These are phyloP conservation scores for Ampelomyces quisqualis DNA, from an alignment of 2,329 filamentous ascomycete genomes.

Conservation along the genomic window DNA sequence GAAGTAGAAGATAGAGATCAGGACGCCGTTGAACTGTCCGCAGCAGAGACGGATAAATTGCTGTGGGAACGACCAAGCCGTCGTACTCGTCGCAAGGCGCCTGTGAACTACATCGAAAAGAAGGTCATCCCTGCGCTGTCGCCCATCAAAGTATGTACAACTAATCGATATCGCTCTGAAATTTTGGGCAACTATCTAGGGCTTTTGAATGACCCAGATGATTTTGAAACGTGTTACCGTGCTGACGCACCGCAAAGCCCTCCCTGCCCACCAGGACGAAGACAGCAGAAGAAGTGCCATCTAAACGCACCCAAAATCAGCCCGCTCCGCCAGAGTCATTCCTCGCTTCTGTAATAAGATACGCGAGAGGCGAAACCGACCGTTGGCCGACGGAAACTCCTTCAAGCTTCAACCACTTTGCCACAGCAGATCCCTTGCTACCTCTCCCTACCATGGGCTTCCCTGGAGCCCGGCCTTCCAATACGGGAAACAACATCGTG, in stretches of 20 bases:
- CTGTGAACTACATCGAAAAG: slow-evolving; percentile 10
- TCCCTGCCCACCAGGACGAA: not conserved
- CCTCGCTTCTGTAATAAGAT: no score
- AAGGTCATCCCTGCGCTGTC: not conserved
- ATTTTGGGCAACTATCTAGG: no score
- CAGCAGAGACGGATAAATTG: no score
- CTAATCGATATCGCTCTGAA: no score
- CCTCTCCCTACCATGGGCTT: slow-evolving; percentile 18
- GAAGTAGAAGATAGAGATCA: slow-evolving; percentile 3
- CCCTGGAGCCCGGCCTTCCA: slow-evolving; percentile 16
- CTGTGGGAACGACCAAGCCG: slow-evolving; percentile 7
- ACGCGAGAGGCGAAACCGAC: not conserved
- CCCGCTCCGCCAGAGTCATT: no score
- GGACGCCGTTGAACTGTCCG: no score
- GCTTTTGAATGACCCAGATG: no score
- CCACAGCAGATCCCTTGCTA: not conserved
- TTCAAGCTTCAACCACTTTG: not conserved
- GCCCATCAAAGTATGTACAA: slow-evolving; percentile 3
- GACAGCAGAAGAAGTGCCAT: not conserved
- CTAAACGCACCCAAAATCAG: not conserved
- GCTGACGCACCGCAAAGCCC: not conserved
- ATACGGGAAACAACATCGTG: slow-evolving; percentile 37
- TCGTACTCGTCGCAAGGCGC: slow-evolving; percentile 3
- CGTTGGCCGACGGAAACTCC: not conserved
- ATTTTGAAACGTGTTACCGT: not conserved